These are phyloP conservation scores for Mycosphaerelloides madeirae DNA, from an alignment of 2,329 filamentous ascomycete species.

Conservation along the genomic window DNA sequence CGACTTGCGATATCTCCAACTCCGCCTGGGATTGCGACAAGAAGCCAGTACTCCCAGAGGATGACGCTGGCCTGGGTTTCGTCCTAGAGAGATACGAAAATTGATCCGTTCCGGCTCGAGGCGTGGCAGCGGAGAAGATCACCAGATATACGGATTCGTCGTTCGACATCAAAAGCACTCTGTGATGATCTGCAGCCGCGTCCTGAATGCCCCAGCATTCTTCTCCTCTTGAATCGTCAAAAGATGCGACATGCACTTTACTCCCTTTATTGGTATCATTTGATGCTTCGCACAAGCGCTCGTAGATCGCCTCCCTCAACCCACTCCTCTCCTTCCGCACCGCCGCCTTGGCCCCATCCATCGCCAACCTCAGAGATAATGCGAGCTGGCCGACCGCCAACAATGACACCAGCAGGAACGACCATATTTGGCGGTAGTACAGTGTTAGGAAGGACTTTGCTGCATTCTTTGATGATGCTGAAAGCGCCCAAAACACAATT, in stretches of 20 bases:
- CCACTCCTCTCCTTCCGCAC: constrained; percentile 42
- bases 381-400: constrained; percentile 75
- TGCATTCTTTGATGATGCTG: constrained; percentile 89
- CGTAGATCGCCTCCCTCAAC: constrained; percentile 49
- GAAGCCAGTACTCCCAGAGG: constrained; percentile 2
- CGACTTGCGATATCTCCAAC: constrained; percentile 1
- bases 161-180: too few relatives aligned
- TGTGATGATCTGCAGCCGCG: too few relatives aligned
- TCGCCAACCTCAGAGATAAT: constrained; percentile 78
- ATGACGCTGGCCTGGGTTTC: background rate
- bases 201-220: too few relatives aligned
- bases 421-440: constrained; percentile 86
- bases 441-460: constrained; percentile 76
- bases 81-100: background rate
- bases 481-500: constrained; percentile 77
- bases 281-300: constrained; percentile 45
- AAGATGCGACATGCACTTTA: background rate
- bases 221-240: background rate
- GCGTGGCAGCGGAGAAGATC: too few relatives aligned
- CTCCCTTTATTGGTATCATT: too few relatives aligned
- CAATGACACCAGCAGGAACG: constrained; percentile 84
- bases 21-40: constrained; percentile 4
- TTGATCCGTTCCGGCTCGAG: too few relatives aligned
- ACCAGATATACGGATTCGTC: too few relatives aligned
- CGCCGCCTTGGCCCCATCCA: constrained; percentile 49